Conservation (phyloP, 805 yeast genomes). For the Yarrowia phangngaensis region DNA sequence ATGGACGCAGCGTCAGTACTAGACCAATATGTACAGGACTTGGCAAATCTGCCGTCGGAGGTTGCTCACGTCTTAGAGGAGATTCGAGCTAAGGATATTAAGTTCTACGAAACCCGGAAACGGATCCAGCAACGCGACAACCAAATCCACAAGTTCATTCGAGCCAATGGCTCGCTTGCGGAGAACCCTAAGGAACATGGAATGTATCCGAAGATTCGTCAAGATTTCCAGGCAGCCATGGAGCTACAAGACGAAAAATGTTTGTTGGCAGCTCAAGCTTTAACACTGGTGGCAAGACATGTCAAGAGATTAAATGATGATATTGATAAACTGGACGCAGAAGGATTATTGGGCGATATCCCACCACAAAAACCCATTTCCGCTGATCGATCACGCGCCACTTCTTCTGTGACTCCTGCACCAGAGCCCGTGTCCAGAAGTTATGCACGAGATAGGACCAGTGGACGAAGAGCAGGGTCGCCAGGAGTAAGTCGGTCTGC, state of each 20-base stretch:
- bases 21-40: slow-evolving; percentile 58
- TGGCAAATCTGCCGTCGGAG: slow-evolving; percentile 85
- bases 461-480: slow-evolving; percentile 11
- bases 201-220: slow-evolving; percentile 59
- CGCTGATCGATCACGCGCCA: slow-evolving; percentile 29
- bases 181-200: slow-evolving; percentile 78
- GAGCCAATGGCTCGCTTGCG: slow-evolving; percentile 74
- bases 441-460: slow-evolving; percentile 23
- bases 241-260: slow-evolving; percentile 74
- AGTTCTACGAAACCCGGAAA: slow-evolving; percentile 60
- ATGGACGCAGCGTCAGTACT: slow-evolving; percentile 90
- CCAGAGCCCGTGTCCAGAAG: slow-evolving; percentile 29
- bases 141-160: slow-evolving; percentile 77
- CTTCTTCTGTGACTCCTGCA: slow-evolving; percentile 27
- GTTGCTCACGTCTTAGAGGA: slow-evolving; percentile 76
- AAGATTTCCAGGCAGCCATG: slow-evolving; percentile 58
- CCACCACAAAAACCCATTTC: slow-evolving; percentile 22
- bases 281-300: slow-evolving; percentile 73
- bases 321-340: slow-evolving; percentile 68
- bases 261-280: slow-evolving; percentile 74
- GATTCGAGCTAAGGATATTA: slow-evolving; percentile 63
- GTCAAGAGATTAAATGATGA: slow-evolving; percentile 68
- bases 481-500: slow-evolving; percentile 24
- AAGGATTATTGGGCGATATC: slow-evolving; percentile 61
- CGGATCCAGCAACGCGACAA: slow-evolving; percentile 67